Base-by-base conservation (phyloP, 1,284 basidiomycete species). In the Ustilago curta region DNA sequence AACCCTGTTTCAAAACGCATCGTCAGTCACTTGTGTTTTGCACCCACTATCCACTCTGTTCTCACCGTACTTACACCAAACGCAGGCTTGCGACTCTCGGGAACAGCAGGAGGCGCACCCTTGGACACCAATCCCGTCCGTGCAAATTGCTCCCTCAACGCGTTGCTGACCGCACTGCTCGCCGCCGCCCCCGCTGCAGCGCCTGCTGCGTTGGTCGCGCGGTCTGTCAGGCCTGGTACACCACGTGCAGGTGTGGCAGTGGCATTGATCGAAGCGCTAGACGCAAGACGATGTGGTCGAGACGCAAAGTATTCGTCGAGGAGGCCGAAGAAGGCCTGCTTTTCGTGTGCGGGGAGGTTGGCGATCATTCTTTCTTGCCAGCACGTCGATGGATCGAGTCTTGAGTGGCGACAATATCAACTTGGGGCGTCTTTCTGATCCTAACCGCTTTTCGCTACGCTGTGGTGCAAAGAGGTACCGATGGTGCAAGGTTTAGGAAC, bases 261-360 rank as follows among this genome's bases (percentile, higher is more conserved):
- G 1, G 43, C 32, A n/a, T 12, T 25, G 5, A 27, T 19, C 2
- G 27, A 19, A 12, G 53, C 19, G 12, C 39, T 16, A 6, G 40
- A 1, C n/a, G 73, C 59, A 2, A 74, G 50, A 2, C 70, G 54
- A 45, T 82, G 76, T 16, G 80, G 80, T 2, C 80, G 62, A 3
- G 71, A 56, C 12, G 67, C 61, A 67, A 81, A 82, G 66, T 82
- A 82, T 43, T 81, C 79, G 61, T 82, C 80, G 19, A 82, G 52
- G 16, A 82, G 49, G 11, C 59, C 44, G 29, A 79, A 82, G 50
- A 82, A 81, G 8, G 78, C 79, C 39, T 75, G 45, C 44, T 75
- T 76, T 25, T 82, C 80, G 14, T 47, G 32, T 1, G 50, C 19
- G 4, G 76, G 73, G 4, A 77, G 54, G 39, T 58, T 59, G 16